A percentile compares a stretch with the other conserved stretches of the same genome.
Conservation (phyloP, 2,329 filamentous ascomycete genomes). For the Trichoderma sp. region DNA sequence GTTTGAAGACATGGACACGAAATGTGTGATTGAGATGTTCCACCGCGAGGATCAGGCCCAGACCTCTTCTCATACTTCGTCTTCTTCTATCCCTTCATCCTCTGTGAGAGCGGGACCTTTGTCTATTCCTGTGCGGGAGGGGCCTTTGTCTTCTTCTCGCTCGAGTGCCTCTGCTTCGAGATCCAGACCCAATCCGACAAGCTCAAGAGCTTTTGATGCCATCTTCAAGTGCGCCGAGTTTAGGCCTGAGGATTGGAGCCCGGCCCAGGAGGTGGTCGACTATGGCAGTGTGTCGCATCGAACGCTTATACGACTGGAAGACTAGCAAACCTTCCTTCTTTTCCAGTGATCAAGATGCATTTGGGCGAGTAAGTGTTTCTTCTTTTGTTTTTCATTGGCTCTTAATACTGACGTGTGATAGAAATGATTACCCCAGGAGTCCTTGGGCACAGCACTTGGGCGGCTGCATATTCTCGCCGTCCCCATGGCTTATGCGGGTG, state of each 20-base stretch:
- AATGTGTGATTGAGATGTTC: slow-evolving; percentile 4
- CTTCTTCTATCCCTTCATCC: not conserved
- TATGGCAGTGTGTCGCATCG: not conserved
- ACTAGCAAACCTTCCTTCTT: not conserved
- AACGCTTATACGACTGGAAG: not conserved
- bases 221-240: not conserved
- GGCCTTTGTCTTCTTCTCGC: not conserved
- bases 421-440: not conserved
- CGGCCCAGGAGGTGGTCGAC: not conserved
- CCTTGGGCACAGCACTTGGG: not conserved
- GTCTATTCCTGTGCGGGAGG: not conserved
- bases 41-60: not conserved
- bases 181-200: not conserved
- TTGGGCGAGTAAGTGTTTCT: not conserved
- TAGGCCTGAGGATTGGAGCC: not conserved
- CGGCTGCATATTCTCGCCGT: not conserved
- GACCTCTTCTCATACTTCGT: not conserved
- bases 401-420: not conserved
- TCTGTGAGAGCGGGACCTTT: not conserved
- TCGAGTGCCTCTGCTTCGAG: not conserved
- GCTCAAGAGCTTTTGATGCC: not conserved
- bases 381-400: not conserved
- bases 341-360: not conserved
- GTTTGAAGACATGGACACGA: not conserved
- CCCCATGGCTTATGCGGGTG: not conserved